A percentile compares a stretch with the other conserved stretches of the same genome.
These are phyloP conservation scores for Blastocystis sp. DNA, from an alignment of 352 stramenopile genomes.

Conservation along the genomic window DNA sequence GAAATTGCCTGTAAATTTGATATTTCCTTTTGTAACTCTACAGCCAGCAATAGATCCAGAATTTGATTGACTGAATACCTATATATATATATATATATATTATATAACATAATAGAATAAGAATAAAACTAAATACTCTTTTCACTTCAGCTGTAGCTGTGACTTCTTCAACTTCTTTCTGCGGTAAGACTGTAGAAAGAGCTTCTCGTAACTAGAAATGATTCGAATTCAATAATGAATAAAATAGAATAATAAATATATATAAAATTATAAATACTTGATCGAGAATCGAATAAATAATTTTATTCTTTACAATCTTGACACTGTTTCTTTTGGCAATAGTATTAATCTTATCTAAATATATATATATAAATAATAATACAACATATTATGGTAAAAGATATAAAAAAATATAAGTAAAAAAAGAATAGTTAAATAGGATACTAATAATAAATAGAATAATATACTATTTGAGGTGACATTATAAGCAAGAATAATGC, in stretches of 20 bases:
- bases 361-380: too few species aligned
- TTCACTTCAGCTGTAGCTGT: not conserved
- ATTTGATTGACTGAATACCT: too few species aligned
- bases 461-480: conserved; percentile 55
- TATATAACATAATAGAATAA: conserved; percentile 11
- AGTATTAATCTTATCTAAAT: conserved; percentile 12
- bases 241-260: too few species aligned
- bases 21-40: too few species aligned
- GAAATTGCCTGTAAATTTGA: conserved; percentile 9
- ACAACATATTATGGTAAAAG: too few species aligned
- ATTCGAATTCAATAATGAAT: conserved; percentile 40
- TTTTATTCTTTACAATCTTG: not conserved
- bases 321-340: conserved; percentile 2
- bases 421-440: too few species aligned
- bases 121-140: not conserved
- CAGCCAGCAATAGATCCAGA: too few species aligned
- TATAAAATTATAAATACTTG: conserved; percentile 59
- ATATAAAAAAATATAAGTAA: too few species aligned
- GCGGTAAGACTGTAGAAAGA: conserved; percentile 58
- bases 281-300: conserved; percentile 35
- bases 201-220: conserved; percentile 56
- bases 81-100: too few species aligned
- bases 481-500: conserved; percentile 67
- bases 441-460: conserved; percentile 39
- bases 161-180: conserved; percentile 48